These are phyloP conservation scores for Mytilinidion resinicola DNA, from an alignment of 495 filamentous ascomycete species.

Conservation along the genomic window DNA sequence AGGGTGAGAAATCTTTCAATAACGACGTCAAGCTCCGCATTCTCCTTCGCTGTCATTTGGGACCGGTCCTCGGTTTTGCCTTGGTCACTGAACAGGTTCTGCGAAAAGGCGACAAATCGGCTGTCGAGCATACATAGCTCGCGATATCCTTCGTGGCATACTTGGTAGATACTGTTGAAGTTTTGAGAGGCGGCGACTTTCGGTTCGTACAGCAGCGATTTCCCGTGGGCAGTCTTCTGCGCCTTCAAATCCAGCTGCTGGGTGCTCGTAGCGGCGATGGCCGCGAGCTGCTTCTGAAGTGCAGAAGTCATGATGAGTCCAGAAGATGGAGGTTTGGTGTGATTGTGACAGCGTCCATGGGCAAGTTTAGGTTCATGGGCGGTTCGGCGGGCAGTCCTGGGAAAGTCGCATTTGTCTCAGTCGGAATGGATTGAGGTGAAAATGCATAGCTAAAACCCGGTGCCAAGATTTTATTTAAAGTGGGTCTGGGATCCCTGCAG, in stretches of 20 bases:
- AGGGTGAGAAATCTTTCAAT: slow-evolving; percentile 76
- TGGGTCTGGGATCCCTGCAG: too few relatives aligned
- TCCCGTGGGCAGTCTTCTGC: slow-evolving; percentile 79
- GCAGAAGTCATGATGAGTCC: slow-evolving; percentile 21
- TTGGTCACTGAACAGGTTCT: slow-evolving; percentile 79
- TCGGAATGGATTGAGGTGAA: not conserved
- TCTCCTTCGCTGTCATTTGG: slow-evolving; percentile 74
- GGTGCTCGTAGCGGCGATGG: slow-evolving; percentile 36
- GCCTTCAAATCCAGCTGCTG: slow-evolving; percentile 73
- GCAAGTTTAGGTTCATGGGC: not conserved
- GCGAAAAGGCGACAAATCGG: slow-evolving; percentile 62
- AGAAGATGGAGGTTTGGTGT: not conserved
- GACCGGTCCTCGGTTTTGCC: slow-evolving; percentile 81
- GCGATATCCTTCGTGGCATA: slow-evolving; percentile 81
- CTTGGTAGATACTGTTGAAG: slow-evolving; percentile 77
- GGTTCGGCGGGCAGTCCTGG: not conserved
- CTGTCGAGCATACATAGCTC: slow-evolving; percentile 82
- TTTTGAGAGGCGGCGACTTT: slow-evolving; percentile 75
- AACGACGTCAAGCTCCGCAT: slow-evolving; percentile 67
- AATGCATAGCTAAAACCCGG: not conserved
- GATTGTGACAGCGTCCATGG: not conserved
- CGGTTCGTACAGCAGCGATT: slow-evolving; percentile 85
- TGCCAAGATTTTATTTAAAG: slow-evolving; percentile 10
- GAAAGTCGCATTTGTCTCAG: not conserved
- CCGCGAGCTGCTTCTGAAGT: slow-evolving; percentile 39